These are phyloP conservation scores for Inga laurina DNA, from an alignment of 306 rosid species.

Conservation along the genomic window DNA sequence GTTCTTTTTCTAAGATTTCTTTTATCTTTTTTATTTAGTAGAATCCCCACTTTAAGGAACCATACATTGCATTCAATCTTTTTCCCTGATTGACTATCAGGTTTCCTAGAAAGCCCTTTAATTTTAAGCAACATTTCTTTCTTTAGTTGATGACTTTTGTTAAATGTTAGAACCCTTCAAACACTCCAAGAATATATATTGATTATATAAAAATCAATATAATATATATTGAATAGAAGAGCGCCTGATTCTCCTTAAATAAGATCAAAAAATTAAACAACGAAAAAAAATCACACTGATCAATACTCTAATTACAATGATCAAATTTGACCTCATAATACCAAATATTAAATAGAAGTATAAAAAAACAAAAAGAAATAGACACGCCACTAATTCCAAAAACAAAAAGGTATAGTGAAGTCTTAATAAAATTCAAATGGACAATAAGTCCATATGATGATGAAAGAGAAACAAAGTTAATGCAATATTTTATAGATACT, in stretches of 20 bases:
- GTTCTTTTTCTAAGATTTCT: neutral
- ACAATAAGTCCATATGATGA: neutral
- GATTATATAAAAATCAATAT: too few relatives aligned
- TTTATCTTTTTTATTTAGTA: neutral
- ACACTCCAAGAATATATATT: neutral
- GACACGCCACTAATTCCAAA: too few relatives aligned
- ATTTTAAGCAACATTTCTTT: neutral
- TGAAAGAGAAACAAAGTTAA: neutral
- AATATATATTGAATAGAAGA: too few relatives aligned
- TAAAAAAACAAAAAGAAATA: too few relatives aligned
- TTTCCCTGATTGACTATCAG: neutral
- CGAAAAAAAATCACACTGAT: too few relatives aligned
- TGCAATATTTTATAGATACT: neutral
- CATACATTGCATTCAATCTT: constrained; percentile 22
- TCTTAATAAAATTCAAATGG: neutral
- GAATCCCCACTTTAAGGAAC: constrained; percentile 22
- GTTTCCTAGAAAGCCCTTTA: neutral
- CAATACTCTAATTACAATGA: too few relatives aligned
- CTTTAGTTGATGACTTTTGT: neutral
- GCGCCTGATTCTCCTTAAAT: too few relatives aligned
- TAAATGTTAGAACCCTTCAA: neutral
- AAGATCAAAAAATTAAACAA: too few relatives aligned
- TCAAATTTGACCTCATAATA: too few relatives aligned
- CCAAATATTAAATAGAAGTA: too few relatives aligned
- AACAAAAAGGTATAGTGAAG: neutral